Evolutionary conservation across 2,329 filamentous ascomycete species (phyloP).

Genomic region (Chrysoporthe puriensis): DNA sequence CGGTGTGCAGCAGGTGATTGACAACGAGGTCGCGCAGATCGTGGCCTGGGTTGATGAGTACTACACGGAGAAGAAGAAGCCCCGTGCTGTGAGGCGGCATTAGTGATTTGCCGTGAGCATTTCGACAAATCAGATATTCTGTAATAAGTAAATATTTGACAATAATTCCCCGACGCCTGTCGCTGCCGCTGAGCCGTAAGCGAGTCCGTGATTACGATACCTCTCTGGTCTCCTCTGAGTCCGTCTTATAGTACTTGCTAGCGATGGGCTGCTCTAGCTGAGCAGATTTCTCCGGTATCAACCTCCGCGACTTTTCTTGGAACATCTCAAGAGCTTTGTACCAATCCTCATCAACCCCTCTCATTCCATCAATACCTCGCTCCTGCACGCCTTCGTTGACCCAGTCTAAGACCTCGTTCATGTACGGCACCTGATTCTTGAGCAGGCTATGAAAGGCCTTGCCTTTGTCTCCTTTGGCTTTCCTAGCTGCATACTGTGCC

Average conservation of each 20-base stretch:
- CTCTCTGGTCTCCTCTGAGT: neutral
- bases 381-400: slow-evolving; percentile 30
- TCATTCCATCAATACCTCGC: slow-evolving; percentile 35
- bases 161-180: neutral
- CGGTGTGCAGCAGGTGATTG: slow-evolving; percentile 52
- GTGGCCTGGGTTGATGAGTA: slow-evolving; percentile 59
- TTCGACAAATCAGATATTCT: neutral
- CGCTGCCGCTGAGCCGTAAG: neutral
- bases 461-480: slow-evolving; percentile 38
- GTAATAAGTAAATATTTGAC: neutral
- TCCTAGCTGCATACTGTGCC: slow-evolving; percentile 38
- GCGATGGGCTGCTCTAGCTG: slow-evolving; percentile 27
- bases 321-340: slow-evolving; percentile 30
- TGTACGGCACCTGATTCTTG: slow-evolving; percentile 35
- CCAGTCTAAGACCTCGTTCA: slow-evolving; percentile 36
- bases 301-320: slow-evolving; percentile 28
- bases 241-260: slow-evolving; percentile 24
- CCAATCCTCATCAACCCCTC: slow-evolving; percentile 41
- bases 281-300: slow-evolving; percentile 17
- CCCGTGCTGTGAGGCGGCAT: neutral
- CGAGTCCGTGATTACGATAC: neutral
- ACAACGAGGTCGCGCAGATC: slow-evolving; percentile 55
- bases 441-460: slow-evolving; percentile 44
- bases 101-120: neutral
- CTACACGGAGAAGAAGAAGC: slow-evolving; percentile 38